Evolutionary conservation across 164 flowering plant species (phyloP).

Genomic region (Dillenia suffruticosa): DNA sequence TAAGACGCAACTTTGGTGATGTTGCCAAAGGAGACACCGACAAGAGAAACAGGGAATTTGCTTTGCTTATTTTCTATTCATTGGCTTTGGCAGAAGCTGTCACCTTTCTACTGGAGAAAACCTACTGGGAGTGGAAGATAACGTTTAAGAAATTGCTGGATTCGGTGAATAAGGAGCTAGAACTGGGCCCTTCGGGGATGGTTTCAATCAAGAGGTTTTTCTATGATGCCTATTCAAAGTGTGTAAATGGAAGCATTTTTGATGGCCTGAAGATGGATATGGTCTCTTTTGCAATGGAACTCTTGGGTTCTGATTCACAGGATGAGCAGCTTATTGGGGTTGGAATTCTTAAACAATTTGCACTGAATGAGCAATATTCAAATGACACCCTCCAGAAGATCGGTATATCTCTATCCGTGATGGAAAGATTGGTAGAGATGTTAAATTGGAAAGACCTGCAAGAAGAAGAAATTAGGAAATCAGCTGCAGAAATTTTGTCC

Average conservation of each 20-base stretch:
- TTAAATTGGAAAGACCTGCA: conserved; percentile 81
- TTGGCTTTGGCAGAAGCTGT: conserved; percentile 86
- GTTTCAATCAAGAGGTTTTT: conserved; percentile 70
- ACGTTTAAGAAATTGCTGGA: conserved; percentile 53
- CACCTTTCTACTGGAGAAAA: conserved; percentile 74
- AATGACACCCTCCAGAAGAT: conserved; percentile 80
- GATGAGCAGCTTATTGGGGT: conserved; percentile 90
- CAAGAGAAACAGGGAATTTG: conserved; percentile 63
- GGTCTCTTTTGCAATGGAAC: conserved; percentile 74
- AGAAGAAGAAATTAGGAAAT: conserved; percentile 73
- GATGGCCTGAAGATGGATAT: conserved; percentile 94
- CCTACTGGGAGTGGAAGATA: conserved; percentile 84
- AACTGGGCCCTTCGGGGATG: conserved; percentile 55
- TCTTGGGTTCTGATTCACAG: conserved; percentile 56
- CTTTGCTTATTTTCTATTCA: conserved; percentile 72
- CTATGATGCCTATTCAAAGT: conserved; percentile 83
- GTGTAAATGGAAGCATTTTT: conserved; percentile 83
- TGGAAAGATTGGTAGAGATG: conserved; percentile 89
- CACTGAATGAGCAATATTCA: conserved; percentile 37
- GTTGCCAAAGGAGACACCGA: conserved; percentile 59
- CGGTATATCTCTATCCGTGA: conserved; percentile 54
- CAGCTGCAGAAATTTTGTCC: conserved; percentile 78
- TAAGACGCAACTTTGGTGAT: conserved; percentile 59
- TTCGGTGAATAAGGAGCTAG: conserved; percentile 57
- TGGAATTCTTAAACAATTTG: conserved; percentile 47